Percentiles rank a stretch among this genome's conserved stretches.
Conservation (phyloP, 2,329 filamentous ascomycete genomes). For the Fusarium redolens region DNA sequence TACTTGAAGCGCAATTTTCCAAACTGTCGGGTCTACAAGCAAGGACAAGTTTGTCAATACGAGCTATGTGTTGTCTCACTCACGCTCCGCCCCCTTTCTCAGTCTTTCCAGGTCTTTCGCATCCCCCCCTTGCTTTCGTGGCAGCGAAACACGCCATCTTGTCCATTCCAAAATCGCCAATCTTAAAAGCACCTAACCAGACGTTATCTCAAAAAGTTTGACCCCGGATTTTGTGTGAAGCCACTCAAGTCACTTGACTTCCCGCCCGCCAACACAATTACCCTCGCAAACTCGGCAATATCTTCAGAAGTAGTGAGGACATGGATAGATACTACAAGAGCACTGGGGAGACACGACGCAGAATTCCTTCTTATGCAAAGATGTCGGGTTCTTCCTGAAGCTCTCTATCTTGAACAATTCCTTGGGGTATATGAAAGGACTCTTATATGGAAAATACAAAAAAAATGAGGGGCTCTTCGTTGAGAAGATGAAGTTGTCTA, state of each 20-base stretch:
- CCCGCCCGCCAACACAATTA: constrained; percentile 18
- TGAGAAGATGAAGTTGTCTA: constrained; percentile 51
- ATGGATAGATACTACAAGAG: not conserved
- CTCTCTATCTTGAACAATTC: constrained; percentile 29
- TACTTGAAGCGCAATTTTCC: constrained; percentile 51
- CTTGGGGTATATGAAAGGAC: constrained; percentile 41
- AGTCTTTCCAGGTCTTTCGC: constrained; percentile 28
- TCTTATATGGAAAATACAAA: constrained; percentile 32
- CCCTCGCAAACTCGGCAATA: not conserved
- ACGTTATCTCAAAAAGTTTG: constrained; percentile 14
- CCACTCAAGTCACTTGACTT: constrained; percentile 39
- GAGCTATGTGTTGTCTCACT: constrained; percentile 37
- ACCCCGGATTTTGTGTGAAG: constrained; percentile 32
- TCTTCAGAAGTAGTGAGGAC: not conserved
- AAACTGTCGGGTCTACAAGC: constrained; percentile 50
- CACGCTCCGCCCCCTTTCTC: constrained; percentile 28
- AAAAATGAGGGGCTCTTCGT: constrained; percentile 46
- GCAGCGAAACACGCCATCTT: constrained; percentile 25
- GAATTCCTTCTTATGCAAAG: constrained; percentile 1
- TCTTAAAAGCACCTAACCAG: constrained; percentile 37
- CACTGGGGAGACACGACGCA: not conserved
- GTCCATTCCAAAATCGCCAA: constrained; percentile 36
- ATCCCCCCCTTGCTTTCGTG: constrained; percentile 19
- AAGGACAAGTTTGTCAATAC: constrained; percentile 40
- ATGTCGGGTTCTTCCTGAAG: constrained; percentile 8